Evolutionary conservation across 2,329 filamentous ascomycete genomes (phyloP).

Genomic region (Myriosclerotinia curreyana): DNA sequence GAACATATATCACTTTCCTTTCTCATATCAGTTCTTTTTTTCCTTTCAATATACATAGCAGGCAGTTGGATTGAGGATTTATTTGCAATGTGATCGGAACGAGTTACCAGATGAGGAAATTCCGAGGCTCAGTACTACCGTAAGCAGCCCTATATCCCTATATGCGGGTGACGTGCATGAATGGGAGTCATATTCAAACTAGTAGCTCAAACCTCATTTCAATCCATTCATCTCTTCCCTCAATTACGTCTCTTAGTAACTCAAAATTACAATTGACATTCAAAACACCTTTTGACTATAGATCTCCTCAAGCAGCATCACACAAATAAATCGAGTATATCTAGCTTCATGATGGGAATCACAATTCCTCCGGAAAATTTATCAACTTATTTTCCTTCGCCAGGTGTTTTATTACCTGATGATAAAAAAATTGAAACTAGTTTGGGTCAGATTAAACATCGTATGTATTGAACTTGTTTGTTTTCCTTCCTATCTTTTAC

Average conservation of each 20-base stretch:
- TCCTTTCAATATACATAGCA: no score
- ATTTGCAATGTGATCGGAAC: no score
- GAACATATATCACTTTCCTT: background rate
- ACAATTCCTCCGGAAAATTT: constrained; percentile 17
- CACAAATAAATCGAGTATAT: background rate
- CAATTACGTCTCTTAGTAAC: background rate
- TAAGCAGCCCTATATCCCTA: background rate
- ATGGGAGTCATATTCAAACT: background rate
- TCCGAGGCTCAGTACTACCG: no score
- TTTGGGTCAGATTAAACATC: constrained; percentile 40
- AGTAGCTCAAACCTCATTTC: background rate
- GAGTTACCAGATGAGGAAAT: background rate
- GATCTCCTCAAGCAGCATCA: background rate
- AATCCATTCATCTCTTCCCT: background rate
- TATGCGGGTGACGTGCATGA: background rate
- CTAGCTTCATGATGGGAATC: background rate
- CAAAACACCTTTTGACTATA: background rate
- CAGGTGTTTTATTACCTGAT: background rate
- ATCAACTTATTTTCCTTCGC: constrained; percentile 26
- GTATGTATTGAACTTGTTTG: constrained; percentile 31
- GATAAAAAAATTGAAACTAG: constrained; percentile 2
- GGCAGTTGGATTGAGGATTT: no score
- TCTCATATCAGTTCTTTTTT: background rate
- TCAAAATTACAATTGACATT: background rate
- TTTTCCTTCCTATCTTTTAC: no score